These are phyloP conservation scores for Melampsora abietis-canadensis DNA, from an alignment of 1,284 basidiomycete species.

Conservation along the genomic window DNA sequence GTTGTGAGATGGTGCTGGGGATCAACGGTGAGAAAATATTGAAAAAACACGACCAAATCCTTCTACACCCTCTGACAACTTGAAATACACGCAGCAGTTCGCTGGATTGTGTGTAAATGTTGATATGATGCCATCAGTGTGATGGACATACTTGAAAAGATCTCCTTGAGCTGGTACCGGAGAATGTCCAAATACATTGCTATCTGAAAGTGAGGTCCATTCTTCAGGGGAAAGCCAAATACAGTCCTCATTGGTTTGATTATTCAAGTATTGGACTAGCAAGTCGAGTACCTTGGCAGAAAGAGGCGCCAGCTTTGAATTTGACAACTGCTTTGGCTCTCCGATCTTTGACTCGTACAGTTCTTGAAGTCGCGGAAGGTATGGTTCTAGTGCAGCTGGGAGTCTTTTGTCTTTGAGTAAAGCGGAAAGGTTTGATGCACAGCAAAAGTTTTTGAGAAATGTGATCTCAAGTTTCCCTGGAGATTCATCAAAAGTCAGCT, in stretches of 20 bases:
- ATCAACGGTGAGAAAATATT: background rate
- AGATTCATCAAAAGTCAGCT: too few species aligned
- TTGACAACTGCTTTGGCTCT: too few species aligned
- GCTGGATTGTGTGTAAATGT: background rate
- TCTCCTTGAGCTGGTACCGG: background rate
- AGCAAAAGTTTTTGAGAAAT: background rate
- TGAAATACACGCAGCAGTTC: background rate
- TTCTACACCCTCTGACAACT: background rate
- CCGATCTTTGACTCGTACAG: too few species aligned
- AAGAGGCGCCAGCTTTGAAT: too few species aligned
- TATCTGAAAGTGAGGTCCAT: background rate
- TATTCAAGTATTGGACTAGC: too few species aligned
- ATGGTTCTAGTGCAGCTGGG: too few species aligned
- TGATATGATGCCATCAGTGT: background rate
- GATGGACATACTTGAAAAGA: background rate
- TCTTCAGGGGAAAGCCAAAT: background rate
- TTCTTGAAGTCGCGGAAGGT: too few species aligned
- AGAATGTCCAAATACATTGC: background rate
- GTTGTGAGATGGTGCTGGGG: background rate
- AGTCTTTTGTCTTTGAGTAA: too few species aligned
- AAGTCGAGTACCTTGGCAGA: too few species aligned
- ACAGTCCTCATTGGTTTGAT: too few species aligned
- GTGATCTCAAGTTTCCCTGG: background rate
- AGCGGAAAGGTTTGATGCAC: background rate
- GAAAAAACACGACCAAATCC: background rate